Evolutionary conservation across 805 yeast species (phyloP).

Genomic region (Pichia californica): DNA sequence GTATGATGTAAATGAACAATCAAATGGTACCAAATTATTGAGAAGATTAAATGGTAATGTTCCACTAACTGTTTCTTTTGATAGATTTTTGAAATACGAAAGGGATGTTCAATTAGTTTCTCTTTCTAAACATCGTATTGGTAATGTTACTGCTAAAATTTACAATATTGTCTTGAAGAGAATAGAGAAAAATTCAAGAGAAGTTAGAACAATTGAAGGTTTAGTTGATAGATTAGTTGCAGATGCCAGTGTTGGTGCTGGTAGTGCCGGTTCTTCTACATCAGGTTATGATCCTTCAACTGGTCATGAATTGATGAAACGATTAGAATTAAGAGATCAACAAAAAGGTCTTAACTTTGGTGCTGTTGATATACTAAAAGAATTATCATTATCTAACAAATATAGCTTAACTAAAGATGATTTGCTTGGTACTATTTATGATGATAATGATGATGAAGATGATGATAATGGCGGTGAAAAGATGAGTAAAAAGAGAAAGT

Average conservation of each 20-base stretch:
- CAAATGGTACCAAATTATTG: conserved; percentile 8
- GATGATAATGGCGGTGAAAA: conserved; percentile 7
- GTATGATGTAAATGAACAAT: background rate
- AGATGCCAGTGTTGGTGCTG: conserved; percentile 23
- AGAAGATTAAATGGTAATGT: conserved; percentile 43
- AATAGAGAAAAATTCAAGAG: conserved; percentile 48
- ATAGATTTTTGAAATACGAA: conserved; percentile 59
- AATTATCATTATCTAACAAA: conserved; percentile 15
- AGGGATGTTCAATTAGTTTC: conserved; percentile 59
- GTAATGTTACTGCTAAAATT: conserved; percentile 57
- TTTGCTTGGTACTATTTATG: conserved; percentile 30
- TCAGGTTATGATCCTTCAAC: conserved; percentile 25
- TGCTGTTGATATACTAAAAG: conserved; percentile 36
- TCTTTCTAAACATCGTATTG: conserved; percentile 62
- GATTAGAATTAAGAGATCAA: conserved; percentile 29
- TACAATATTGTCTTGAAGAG: conserved; percentile 51
- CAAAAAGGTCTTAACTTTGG: conserved; percentile 33
- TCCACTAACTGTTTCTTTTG: conserved; percentile 55
- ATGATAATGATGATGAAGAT: conserved; percentile 18
- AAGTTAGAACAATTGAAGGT: conserved; percentile 15
- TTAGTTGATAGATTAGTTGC: conserved; percentile 24
- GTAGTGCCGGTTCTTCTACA: conserved; percentile 13
- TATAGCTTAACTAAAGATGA: conserved; percentile 31
- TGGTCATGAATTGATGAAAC: conserved; percentile 20
- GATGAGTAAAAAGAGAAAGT: conserved; percentile 7